Evolutionary conservation across 2,329 filamentous ascomycete species (phyloP), one percentile per base, ranked within the genome.

Genomic region (Penicillium sp.): DNA sequence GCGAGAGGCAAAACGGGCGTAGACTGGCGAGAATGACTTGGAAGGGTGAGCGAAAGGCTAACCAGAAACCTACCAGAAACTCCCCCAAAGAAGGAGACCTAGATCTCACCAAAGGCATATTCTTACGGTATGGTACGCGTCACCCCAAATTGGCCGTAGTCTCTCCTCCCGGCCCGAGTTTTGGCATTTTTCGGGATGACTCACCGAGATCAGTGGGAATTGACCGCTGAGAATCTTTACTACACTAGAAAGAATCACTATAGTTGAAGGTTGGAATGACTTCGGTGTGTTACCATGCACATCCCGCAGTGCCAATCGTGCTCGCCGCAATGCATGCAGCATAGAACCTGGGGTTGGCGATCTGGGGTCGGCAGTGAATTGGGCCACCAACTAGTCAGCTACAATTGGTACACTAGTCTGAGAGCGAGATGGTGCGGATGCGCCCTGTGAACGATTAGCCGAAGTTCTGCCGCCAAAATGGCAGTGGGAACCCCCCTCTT

Each of bases 401-500:
- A 24, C 24, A 27, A 6, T 40, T n/a, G 14, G 4, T 22, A 3
- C 22, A 37, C 13, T 37, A 16, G 14, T 5, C n/a, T 41, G 4
- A 11, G 16, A 7, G 19, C 18, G 18, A 41, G 13, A 41, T 10
- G 10, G 10, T 19, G 39, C 39, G 10, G 18, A 11, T 37, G 31
- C 35, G 19, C 27, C 35, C 33, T n/a, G 22, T 13, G 22, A 36
- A 18, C 35, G 40, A 55, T 35, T 16, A 18, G 46, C 54, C 54
- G 54, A 56, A 47, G 54, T 56, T 56, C 39, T 56, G 16, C 54
- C 54, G 54, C 14, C 6, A 19, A 24, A 37, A 7, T 6, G 54
- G 54, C 22, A 56, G 44, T 19, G n/a, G 31, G n/a, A 50, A 37
- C 47, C 47, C 16, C 16, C 31, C 13, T 16, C 13, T 16, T 22